Conservation (phyloP, 352 stramenopile species). For the Globisporangium recalcitrans region DNA sequence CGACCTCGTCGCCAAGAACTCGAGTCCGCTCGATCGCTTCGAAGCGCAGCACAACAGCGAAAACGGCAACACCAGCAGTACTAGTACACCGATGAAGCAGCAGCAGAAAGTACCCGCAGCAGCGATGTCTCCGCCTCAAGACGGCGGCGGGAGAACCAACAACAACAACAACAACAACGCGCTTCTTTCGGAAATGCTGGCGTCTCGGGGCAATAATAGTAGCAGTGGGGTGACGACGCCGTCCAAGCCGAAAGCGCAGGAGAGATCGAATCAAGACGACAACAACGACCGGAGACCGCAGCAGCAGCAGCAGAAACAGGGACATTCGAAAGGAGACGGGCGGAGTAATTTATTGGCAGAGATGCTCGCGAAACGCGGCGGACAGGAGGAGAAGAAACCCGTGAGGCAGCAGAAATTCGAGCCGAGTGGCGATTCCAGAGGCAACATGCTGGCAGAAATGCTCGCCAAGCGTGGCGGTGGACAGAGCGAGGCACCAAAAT, state of each 20-base stretch:
- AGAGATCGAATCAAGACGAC: slow-evolving; percentile 18
- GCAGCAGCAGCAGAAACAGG: slow-evolving; percentile 11
- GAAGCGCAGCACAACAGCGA: slow-evolving; percentile 1
- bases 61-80: background rate
- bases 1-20: slow-evolving; percentile 38
- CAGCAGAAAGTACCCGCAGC: slow-evolving; percentile 9
- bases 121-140: background rate
- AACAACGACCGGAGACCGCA: slow-evolving; percentile 15
- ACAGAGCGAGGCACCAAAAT: slow-evolving; percentile 15
- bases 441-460: slow-evolving; percentile 24
- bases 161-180: slow-evolving; percentile 18
- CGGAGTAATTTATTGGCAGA: slow-evolving; percentile 13
- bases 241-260: background rate
- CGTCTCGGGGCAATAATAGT: slow-evolving; percentile 5
- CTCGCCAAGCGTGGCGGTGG: slow-evolving; percentile 24
- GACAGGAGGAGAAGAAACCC: background rate
- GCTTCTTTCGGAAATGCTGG: slow-evolving; percentile 19
- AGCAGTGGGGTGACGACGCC: background rate
- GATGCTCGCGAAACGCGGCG: slow-evolving; percentile 16
- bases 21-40: slow-evolving; percentile 15
- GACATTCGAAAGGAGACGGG: background rate
- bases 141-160: background rate
- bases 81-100: slow-evolving; percentile 7
- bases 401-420: background rate
- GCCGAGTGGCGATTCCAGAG: background rate